Base-by-base conservation (phyloP, 208 protist genomes). In the Leishmania gerbilli region DNA sequence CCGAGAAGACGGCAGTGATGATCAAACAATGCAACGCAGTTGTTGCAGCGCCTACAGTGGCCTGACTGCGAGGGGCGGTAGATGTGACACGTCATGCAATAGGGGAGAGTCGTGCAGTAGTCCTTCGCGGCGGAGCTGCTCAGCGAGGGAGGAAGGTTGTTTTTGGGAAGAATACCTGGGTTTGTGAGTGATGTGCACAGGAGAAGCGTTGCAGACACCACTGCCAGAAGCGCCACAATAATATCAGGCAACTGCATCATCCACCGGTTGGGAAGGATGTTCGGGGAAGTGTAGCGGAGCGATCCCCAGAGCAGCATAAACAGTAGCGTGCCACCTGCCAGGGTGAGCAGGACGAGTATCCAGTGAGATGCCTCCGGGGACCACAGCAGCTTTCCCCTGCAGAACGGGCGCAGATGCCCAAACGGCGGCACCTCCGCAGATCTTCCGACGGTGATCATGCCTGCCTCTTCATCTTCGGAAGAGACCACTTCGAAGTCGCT, bases 271-370 rank as follows among this genome's bases (percentile, higher is more conserved):
- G 13, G 78, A 9, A 82, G 74, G 7, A 86, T 56, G 42, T 62
- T 21, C 31, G 82, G 78, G 60, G 76, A 24, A 40, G 82, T 82
- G 78, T 82, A 86, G 74, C 82, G 82, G 6, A 86, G 76, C 42
- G 82, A 86, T 9, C 82, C 82, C 82, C 82, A 86, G 37, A 86
- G 68, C 21, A 82, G n/a, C 78, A 79, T 60, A 65, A 86, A 86
- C 5, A 79, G 49, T 34, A 74, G 8, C 34, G 82, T 86, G 0
- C 78, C 79, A 9, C 64, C 78, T 21, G 45, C 21, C 4, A 82
- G 82, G 6, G 78, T 47, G 4, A 86, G 72, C 15, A 86, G 58
- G 24, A 79, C 64, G 8, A 86, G 65, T 17, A 86, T 86, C 78
- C 78, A 86, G 65, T 82, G 82, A 1, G 82, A 82, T 21, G 82